Conservation (phyloP, 176 grass and related monocot species). For the Carex myosuroides region DNA sequence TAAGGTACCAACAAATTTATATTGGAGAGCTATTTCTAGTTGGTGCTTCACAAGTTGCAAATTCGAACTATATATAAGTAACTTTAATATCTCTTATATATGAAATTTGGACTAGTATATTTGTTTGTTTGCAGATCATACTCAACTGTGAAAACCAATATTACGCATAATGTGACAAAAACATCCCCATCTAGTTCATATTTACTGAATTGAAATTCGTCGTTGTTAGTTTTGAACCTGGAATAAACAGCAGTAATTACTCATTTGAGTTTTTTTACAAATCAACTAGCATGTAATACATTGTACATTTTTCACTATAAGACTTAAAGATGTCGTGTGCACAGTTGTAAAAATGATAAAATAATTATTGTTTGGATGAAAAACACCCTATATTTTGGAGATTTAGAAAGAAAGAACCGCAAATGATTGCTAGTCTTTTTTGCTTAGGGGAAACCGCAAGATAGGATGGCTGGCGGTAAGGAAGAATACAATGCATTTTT, state of each 20-base stretch:
- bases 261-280: neutral
- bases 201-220: neutral
- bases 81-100: neutral
- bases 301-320: neutral
- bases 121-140: neutral
- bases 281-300: neutral
- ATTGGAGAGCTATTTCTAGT: neutral
- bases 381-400: neutral
- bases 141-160: neutral
- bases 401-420: neutral
- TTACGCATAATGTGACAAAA: neutral
- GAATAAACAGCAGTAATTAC: neutral
- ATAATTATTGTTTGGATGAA: neutral
- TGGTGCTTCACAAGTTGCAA: neutral
- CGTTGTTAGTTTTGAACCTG: neutral
- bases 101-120: neutral
- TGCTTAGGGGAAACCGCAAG: conserved; percentile 77
- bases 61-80: neutral
- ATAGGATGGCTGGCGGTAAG: conserved; percentile 96
- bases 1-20: conserved; percentile 41
- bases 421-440: neutral
- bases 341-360: neutral
- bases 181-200: neutral
- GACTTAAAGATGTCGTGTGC: too few species aligned
- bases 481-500: conserved; percentile 99